Base-by-base conservation (phyloP, 768 basidiomycete genomes). In the Russula earlei region DNA sequence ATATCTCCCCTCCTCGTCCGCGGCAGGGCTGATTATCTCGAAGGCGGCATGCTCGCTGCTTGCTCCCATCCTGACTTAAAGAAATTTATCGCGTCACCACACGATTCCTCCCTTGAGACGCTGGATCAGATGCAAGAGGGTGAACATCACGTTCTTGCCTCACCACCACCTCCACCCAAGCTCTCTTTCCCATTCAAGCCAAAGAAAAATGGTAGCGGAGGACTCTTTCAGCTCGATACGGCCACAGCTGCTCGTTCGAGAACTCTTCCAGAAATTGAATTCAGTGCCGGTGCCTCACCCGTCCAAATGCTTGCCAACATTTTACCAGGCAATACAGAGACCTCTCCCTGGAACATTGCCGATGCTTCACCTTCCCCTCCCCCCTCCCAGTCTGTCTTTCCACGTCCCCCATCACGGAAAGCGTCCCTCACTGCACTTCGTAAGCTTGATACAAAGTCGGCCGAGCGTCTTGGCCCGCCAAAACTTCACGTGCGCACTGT, bases 161-260 rank as follows among this genome's bases (percentile, higher is more conserved):
- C 36, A 0, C 43, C 49, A 37, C 56, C 55, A n/a, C 59, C 52
- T 17, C 29, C 49, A 42, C 50, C n/a, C 58, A 63, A 15, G 27
- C 56, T 41, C 50, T 55, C 59, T 44, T 48, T 58, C 58, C 61
- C 3, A 52, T 61, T 57, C 51, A 66, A 57, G 47, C 34, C 29
- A 14, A 70, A 67, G 59, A 72, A 74, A 56, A 70, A 70, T 38
- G 73, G n/a, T n/a, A n/a, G n/a, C n/a, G n/a, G 68, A 7, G 84
- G 84, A 1, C 70, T 89, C 34, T 85, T 82, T 67, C 84, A 85
- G 66, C 78, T 88, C 22, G 81, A 87, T 64, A 86, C 84, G 10
- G 59, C 52, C 62, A 72, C 77, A 40, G 78, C 80, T 10, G 65
- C 74, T 20, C 77, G 77, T 29, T 74, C 78, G 3, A 78, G 75